Percentiles rank a stretch among this genome's conserved stretches.
Conservation (phyloP, 2,329 filamentous ascomycete species). For the Remersonia thermophila region DNA sequence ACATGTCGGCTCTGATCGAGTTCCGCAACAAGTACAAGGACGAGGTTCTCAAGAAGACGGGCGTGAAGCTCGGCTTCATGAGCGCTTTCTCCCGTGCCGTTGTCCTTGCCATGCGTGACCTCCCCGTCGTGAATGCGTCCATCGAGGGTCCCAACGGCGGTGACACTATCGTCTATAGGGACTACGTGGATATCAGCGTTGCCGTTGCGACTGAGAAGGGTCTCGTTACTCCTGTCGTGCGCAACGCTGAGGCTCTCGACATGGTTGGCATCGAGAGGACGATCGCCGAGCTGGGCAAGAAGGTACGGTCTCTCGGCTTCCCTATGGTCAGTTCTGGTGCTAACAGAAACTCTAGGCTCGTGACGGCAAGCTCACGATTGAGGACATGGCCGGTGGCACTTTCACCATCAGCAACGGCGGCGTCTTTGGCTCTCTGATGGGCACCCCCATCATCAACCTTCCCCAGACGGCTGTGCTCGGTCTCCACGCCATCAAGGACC, state of each 20-base stretch:
- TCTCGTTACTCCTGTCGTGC: constrained; percentile 88
- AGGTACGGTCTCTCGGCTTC: constrained; percentile 52
- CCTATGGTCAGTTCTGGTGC: too few relatives aligned
- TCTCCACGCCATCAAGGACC: constrained; percentile 93
- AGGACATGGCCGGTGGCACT: constrained; percentile 97
- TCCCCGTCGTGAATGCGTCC: constrained; percentile 91
- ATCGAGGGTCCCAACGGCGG: constrained; percentile 92
- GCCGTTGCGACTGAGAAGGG: constrained; percentile 97
- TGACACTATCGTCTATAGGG: constrained; percentile 94
- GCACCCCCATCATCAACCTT: constrained; percentile 95
- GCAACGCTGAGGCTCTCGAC: constrained; percentile 82
- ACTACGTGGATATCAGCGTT: constrained; percentile 96
- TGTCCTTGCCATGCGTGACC: constrained; percentile 82
- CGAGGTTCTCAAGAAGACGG: constrained; percentile 87
- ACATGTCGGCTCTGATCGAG: constrained; percentile 96
- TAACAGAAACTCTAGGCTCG: constrained; percentile 49
- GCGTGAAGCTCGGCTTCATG: constrained; percentile 99
- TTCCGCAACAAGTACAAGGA: constrained; percentile 98
- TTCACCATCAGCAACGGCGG: constrained; percentile 98
- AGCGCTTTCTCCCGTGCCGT: constrained; percentile 87
- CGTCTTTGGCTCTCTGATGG: constrained; percentile 94
- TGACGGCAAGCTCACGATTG: constrained; percentile 92
- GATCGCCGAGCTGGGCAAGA: constrained; percentile 91
- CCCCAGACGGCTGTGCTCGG: constrained; percentile 87
- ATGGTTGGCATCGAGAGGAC: constrained; percentile 80